Evolutionary conservation across 139 green algal genomes (phyloP).

Genomic region (Limnomonas spitsbergensis): DNA sequence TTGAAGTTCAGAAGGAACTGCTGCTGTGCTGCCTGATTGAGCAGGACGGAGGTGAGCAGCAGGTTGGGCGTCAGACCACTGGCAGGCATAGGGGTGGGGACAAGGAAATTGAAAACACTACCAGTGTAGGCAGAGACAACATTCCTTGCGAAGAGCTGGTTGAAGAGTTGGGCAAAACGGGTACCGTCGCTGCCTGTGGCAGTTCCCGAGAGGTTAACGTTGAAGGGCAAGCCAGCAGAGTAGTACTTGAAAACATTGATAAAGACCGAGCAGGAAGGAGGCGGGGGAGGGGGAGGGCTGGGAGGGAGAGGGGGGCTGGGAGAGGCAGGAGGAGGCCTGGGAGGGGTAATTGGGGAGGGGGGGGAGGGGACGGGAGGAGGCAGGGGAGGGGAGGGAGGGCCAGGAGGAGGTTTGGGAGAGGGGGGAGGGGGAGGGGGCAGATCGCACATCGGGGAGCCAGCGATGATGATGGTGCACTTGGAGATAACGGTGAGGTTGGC

Average conservation of each 20-base stretch:
- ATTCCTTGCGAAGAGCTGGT: neutral
- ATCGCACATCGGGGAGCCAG: neutral
- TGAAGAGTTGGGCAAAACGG: conserved; percentile 8
- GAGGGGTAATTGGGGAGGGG: neutral
- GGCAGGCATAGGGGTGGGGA: neutral
- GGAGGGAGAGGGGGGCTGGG: neutral
- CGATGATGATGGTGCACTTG: neutral
- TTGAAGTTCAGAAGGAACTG: conserved; percentile 3
- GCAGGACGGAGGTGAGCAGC: neutral
- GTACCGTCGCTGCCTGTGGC: neutral
- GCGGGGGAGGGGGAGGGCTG: neutral
- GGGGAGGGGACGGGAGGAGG: neutral
- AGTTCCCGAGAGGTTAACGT: neutral
- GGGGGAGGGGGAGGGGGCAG: neutral
- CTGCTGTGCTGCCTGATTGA: neutral
- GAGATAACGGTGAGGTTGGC: neutral
- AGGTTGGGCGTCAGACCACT: neutral
- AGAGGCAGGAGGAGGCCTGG: neutral
- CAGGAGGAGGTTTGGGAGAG: too few relatives aligned
- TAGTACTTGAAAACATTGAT: conserved; percentile 2
- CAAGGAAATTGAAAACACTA: neutral
- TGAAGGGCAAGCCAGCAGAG: neutral
- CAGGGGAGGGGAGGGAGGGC: neutral
- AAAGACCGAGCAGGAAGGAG: neutral
- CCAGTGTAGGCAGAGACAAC: neutral